Conservation (phyloP, 495 filamentous ascomycete species). For the Xylaria castorea region DNA sequence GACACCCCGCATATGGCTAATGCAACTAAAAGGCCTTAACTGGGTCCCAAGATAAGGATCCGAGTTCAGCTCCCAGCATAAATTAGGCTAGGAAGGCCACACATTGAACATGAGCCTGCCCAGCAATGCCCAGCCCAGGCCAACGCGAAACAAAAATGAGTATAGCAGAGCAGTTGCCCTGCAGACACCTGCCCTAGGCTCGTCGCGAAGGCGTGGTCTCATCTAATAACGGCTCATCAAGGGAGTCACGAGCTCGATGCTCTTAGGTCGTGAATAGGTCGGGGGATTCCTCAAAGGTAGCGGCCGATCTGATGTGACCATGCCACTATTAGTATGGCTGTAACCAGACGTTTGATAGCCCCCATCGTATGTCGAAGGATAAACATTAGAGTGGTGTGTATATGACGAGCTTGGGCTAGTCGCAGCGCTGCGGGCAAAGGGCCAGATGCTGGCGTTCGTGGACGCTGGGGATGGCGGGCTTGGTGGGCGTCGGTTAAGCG, state of each 20-base stretch:
- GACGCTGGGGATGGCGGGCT: conserved; percentile 53
- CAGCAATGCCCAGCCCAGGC: conserved; percentile 1
- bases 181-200: neutral
- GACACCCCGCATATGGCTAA: conserved; percentile 36
- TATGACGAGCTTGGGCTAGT: conserved; percentile 57
- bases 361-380: conserved; percentile 56
- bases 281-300: conserved; percentile 52
- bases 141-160: neutral
- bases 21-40: conserved; percentile 32
- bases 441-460: conserved; percentile 49
- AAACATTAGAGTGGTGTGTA: conserved; percentile 46
- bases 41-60: conserved; percentile 18
- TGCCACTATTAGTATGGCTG: conserved; percentile 37
- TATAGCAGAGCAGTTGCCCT: neutral
- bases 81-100: conserved; percentile 19
- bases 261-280: conserved; percentile 56
- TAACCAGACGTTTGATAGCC: conserved; percentile 43
- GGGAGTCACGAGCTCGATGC: conserved; percentile 58
- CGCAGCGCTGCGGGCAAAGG: conserved; percentile 52
- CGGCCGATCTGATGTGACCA: conserved; percentile 47
- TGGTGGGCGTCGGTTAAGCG: conserved; percentile 52
- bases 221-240: conserved; percentile 51
- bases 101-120: neutral
- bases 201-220: conserved; percentile 2
- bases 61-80: conserved; percentile 30